Conservation (phyloP, 371 early-diverging fungal genomes). For the Mortierella sp. region DNA sequence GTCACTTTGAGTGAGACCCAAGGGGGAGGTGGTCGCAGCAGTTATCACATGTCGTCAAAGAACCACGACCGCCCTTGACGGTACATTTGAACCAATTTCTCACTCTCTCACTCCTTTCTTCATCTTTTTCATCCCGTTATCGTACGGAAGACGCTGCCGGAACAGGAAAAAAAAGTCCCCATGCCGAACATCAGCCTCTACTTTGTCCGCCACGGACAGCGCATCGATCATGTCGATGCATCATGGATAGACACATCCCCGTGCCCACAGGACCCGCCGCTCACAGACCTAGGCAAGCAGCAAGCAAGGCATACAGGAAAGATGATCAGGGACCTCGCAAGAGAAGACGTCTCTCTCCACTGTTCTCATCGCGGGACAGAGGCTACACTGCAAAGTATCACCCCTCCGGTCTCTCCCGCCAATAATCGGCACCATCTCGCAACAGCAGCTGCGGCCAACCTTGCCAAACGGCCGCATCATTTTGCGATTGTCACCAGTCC, state of each 20-base stretch:
- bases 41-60: too few relatives aligned
- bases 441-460: not conserved
- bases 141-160: not conserved
- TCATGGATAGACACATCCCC: conserved; percentile 55
- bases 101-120: too few relatives aligned
- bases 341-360: conserved; percentile 9
- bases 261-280: conserved; percentile 64
- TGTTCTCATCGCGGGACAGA: not conserved
- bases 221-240: conserved; percentile 63
- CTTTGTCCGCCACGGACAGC: conserved; percentile 67
- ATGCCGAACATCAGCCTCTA: conserved; percentile 53
- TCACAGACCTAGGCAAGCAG: conserved; percentile 57
- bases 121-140: too few relatives aligned
- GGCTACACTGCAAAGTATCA: conserved; percentile 26
- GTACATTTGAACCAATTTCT: too few relatives aligned
- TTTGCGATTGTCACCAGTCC: conserved; percentile 54
- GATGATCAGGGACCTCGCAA: conserved; percentile 34
- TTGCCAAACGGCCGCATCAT: conserved; percentile 22
- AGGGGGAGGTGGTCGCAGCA: too few relatives aligned
- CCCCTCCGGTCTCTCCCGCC: conserved; percentile 42
- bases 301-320: conserved; percentile 59
- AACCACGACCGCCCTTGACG: too few relatives aligned
- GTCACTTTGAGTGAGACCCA: too few relatives aligned
- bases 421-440: not conserved
- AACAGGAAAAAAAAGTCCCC: not conserved